phyloP scores from a whole-genome alignment of 2,329 filamentous ascomycete genomes.

The Penicillium crustosum region DNA sequence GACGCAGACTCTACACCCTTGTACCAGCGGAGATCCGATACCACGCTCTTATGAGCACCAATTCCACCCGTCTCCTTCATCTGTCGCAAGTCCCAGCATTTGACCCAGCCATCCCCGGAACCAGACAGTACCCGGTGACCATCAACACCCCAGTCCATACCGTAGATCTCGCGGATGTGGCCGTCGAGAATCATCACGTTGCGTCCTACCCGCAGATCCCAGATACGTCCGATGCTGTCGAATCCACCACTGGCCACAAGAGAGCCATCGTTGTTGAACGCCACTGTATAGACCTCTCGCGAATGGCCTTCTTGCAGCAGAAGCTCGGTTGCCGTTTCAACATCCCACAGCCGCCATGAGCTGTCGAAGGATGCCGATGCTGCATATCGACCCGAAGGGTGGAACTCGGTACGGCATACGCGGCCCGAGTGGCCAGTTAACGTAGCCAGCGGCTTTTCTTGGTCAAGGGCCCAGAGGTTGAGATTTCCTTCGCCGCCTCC shows the following conservation, averaged over 20 bases:
- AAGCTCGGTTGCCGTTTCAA: constrained; percentile 79
- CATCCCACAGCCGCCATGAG: constrained; percentile 95
- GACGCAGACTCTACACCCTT: constrained; percentile 76
- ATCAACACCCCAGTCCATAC: constrained; percentile 87
- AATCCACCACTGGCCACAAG: constrained; percentile 87
- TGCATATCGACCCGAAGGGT: constrained; percentile 84
- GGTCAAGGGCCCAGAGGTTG: constrained; percentile 83
- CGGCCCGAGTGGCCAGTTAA: constrained; percentile 80
- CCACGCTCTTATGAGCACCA: constrained; percentile 85
- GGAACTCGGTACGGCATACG: constrained; percentile 90
- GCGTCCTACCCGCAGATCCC: constrained; percentile 88
- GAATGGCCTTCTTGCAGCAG: constrained; percentile 93
- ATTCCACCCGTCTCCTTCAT: constrained; percentile 81
- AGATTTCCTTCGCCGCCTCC: constrained; percentile 86
- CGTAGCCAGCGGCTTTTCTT: constrained; percentile 81
- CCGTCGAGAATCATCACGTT: constrained; percentile 95
- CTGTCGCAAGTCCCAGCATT: constrained; percentile 95
- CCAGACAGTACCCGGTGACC: constrained; percentile 91
- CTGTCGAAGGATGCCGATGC: constrained; percentile 95
- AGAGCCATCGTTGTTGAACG: constrained; percentile 89
- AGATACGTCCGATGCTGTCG: constrained; percentile 91
- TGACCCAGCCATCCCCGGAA: constrained; percentile 91
- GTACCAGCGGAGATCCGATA: constrained; percentile 92
- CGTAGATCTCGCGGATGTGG: constrained; percentile 90
- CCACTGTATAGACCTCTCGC: constrained; percentile 84